Evolutionary conservation across 805 yeast genomes (phyloP), one percentile per base, ranked within the genome.

Genomic region (Kluyveromyces wickerhamii): DNA sequence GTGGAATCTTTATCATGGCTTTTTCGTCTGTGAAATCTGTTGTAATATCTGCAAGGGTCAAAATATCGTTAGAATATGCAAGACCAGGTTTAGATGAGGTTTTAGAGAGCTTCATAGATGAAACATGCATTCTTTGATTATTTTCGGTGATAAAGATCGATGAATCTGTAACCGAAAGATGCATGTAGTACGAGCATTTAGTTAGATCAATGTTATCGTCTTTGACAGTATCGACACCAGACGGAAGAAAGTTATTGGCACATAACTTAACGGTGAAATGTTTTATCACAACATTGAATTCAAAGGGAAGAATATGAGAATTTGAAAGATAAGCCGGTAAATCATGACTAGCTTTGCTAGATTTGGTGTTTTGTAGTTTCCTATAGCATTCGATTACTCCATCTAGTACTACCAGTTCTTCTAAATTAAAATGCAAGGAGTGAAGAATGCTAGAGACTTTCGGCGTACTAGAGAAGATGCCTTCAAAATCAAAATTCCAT

Each of bases 1-100:
- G 31, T 1, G 61, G 59, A 9, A 54, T 24, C 10, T 11, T 22
- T n/a, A 49, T 17, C 8, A 7, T 13, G 2, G 37, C 18, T 4
- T 23, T 26, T 1, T 23, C 17, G 2, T 18, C 9, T 4, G 22
- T 19, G 1, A 16, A 16, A 8, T 23, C 29, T 4, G 52, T 4
- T 5, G 26, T 23, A 6, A 58, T 31, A 18, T 52, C 33, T 4
- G 33, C 29, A 4, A 51, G 23, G 4, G 35, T 37, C n/a, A 50
- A 21, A 4, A 54, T 32, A 9, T 39, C 29, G 20, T 48, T 51
- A 4, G 48, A 39, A 6, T 21, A 9, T 5, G 25, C 16, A 8
- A 12, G 10, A 7, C 11, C 5, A 5, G 5, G n/a, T n/a, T 13
- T 13, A 12, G 7, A 13, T 14, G 33, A 30, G 8, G 23, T 12